Percentiles rank a stretch among this genome's conserved stretches.
Evolutionary conservation across 2,329 filamentous ascomycete genomes (phyloP).

Genomic region (Ophiostoma angusticollis): DNA sequence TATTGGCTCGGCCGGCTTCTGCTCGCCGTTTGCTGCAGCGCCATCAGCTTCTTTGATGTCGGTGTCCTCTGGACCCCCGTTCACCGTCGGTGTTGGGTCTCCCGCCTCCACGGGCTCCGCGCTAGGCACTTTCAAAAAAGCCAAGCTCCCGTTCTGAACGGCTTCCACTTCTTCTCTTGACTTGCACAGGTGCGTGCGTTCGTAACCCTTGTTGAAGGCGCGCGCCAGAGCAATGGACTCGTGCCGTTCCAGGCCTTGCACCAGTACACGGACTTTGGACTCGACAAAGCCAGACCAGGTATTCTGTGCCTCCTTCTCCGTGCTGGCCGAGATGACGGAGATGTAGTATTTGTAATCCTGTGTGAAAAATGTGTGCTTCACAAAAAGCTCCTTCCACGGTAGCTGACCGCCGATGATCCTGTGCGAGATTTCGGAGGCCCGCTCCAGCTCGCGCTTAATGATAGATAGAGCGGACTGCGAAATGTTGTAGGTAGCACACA

Average conservation of each 20-base stretch:
- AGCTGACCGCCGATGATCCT: slow-evolving; percentile 65
- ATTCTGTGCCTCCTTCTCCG: slow-evolving; percentile 70
- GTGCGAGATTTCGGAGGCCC: slow-evolving; percentile 64
- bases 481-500: slow-evolving; percentile 95
- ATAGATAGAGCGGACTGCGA: slow-evolving; percentile 73
- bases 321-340: slow-evolving; percentile 71
- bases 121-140: slow-evolving; percentile 35
- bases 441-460: slow-evolving; percentile 69
- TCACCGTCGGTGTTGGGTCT: slow-evolving; percentile 14
- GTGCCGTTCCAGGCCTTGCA: slow-evolving; percentile 71
- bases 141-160: slow-evolving; percentile 40
- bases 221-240: slow-evolving; percentile 70
- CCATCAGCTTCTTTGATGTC: not conserved
- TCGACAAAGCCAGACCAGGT: slow-evolving; percentile 87
- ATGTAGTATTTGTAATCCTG: slow-evolving; percentile 91
- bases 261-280: slow-evolving; percentile 79
- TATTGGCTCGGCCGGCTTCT: slow-evolving; percentile 13
- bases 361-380: slow-evolving; percentile 88
- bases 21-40: not conserved
- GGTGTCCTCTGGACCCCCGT: too few relatives aligned
- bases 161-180: slow-evolving; percentile 35
- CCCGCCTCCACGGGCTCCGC: slow-evolving; percentile 25
- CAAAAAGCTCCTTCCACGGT: slow-evolving; percentile 79
- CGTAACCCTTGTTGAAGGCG: slow-evolving; percentile 86
- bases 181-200: slow-evolving; percentile 62